Evolutionary conservation across 768 basidiomycete species (phyloP).

Genomic region (Pleurotus pulmonarius): DNA sequence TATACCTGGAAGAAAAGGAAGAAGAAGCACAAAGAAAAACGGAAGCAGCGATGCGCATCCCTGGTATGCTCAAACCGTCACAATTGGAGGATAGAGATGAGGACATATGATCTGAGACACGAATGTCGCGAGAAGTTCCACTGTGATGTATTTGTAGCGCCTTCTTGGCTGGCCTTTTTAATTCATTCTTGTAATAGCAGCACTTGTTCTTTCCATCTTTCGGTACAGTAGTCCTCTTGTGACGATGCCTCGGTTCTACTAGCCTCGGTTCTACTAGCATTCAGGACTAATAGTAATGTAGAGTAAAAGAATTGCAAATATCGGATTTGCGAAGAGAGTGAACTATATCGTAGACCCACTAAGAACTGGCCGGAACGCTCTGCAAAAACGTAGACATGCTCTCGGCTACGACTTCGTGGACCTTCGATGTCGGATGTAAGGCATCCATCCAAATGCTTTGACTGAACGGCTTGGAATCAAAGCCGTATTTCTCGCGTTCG

Average conservation of each 20-base stretch:
- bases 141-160: background rate
- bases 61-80: constrained; percentile 96
- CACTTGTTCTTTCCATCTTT: no score
- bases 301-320: no score
- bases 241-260: no score
- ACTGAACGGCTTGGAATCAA: constrained; percentile 22
- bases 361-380: background rate
- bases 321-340: no score
- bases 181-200: no score
- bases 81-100: constrained; percentile 94
- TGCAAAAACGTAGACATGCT: constrained; percentile 36
- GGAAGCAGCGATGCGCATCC: constrained; percentile 85
- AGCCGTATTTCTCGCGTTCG: constrained; percentile 37
- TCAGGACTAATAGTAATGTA: no score
- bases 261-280: no score
- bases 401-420: constrained; percentile 46
- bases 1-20: constrained; percentile 94
- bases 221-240: no score
- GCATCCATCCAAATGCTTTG: constrained; percentile 50
- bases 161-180: no score
- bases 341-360: no score
- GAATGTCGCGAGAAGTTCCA: background rate
- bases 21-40: constrained; percentile 74
- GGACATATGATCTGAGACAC: constrained; percentile 54
- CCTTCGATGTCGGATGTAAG: constrained; percentile 48